These are phyloP conservation scores for Macaranga tanarius DNA, from an alignment of 441 rosid genomes.

Conservation along the genomic window DNA sequence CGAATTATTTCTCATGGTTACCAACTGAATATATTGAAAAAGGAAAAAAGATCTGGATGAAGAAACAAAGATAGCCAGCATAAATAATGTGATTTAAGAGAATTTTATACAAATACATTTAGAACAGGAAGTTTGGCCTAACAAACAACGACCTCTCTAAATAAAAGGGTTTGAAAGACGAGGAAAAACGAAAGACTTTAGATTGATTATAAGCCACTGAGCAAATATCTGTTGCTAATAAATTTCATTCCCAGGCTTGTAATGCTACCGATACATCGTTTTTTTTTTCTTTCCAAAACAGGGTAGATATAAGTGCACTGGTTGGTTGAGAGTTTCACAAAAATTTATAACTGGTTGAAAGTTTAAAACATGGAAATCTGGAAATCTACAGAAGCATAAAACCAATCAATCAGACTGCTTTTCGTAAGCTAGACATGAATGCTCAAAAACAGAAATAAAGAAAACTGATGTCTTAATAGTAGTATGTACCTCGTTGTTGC, in stretches of 20 bases:
- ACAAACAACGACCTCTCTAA: neutral
- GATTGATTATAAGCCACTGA: neutral
- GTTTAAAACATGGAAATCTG: neutral
- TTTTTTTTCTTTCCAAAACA: neutral
- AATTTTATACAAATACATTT: neutral
- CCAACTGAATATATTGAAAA: neutral
- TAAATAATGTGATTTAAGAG: neutral
- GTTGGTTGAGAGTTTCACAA: neutral
- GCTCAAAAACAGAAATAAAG: neutral
- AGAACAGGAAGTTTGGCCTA: neutral
- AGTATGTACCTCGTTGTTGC: conserved; percentile 68
- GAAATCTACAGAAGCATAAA: too few species aligned
- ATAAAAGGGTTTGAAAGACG: neutral
- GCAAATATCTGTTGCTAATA: neutral
- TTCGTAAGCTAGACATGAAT: neutral
- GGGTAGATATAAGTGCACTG: neutral
- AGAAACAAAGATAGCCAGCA: neutral
- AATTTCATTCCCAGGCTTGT: neutral
- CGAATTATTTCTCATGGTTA: neutral
- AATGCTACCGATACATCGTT: neutral
- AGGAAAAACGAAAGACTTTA: neutral
- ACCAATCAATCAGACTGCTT: neutral
- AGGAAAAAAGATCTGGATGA: neutral
- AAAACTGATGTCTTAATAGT: neutral
- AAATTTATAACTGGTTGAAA: neutral